Percentiles rank a stretch among this genome's conserved stretches.
These are phyloP conservation scores for Apiotrichum laibachii DNA, from an alignment of 1,284 basidiomycete species.

Conservation along the genomic window DNA sequence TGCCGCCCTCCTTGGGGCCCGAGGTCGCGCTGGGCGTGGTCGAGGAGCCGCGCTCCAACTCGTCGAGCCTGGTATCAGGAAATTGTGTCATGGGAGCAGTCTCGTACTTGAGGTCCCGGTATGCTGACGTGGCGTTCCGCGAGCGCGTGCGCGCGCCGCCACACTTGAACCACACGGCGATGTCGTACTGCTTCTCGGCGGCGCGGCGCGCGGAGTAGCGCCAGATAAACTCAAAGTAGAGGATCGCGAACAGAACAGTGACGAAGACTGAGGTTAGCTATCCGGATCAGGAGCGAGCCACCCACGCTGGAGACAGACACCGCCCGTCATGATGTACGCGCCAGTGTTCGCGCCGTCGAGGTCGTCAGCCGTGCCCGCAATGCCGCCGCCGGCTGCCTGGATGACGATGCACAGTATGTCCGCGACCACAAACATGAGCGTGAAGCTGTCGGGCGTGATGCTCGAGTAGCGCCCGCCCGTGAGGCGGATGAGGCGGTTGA, in stretches of 20 bases:
- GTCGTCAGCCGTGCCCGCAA: slow-evolving; percentile 28
- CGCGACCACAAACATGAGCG: slow-evolving; percentile 36
- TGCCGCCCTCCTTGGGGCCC: too few relatives aligned
- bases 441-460: slow-evolving; percentile 32
- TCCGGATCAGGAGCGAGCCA: background rate
- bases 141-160: background rate
- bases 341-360: slow-evolving; percentile 28
- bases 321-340: slow-evolving; percentile 39
- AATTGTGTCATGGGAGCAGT: too few relatives aligned
- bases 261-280: slow-evolving; percentile 24
- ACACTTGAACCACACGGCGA: slow-evolving; percentile 18
- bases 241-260: slow-evolving; percentile 37
- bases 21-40: background rate
- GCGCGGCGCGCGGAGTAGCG: slow-evolving; percentile 28
- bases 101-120: background rate
- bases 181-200: slow-evolving; percentile 19
- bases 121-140: background rate
- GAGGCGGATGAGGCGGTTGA: slow-evolving; percentile 29
- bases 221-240: slow-evolving; percentile 34
- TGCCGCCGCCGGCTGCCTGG: slow-evolving; percentile 46
- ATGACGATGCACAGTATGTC: slow-evolving; percentile 45
- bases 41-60: too few relatives aligned
- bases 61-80: background rate
- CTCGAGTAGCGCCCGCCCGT: slow-evolving; percentile 21
- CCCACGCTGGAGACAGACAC: slow-evolving; percentile 29